These are phyloP conservation scores for Venturia oleaginea DNA, from an alignment of 2,329 filamentous ascomycete genomes.

Conservation along the genomic window DNA sequence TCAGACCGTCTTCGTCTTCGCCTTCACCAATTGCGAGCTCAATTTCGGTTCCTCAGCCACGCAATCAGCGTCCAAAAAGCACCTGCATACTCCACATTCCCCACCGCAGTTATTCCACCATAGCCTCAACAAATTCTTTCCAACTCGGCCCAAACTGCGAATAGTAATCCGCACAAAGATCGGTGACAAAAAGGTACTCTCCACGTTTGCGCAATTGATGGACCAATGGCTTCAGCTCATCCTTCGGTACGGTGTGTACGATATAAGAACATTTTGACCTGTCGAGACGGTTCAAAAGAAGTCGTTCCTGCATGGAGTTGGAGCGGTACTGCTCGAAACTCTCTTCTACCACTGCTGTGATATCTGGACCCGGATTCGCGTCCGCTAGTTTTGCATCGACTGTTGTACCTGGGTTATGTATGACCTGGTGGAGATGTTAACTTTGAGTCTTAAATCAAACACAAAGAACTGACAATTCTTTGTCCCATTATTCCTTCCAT, in stretches of 20 bases:
- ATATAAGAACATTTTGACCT: constrained; percentile 4
- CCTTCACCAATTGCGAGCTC: neutral
- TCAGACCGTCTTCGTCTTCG: neutral
- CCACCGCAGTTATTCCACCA: constrained; percentile 2
- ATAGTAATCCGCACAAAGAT: constrained; percentile 9
- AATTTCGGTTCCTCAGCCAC: neutral
- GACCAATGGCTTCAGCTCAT: neutral
- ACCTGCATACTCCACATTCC: neutral
- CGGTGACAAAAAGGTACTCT: constrained; percentile 10
- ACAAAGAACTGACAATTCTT: neutral
- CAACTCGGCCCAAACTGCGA: constrained; percentile 4
- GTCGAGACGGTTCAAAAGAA: neutral
- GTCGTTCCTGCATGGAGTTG: neutral
- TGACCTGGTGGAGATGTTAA: neutral
- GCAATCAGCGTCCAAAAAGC: neutral
- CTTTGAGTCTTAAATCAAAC: neutral
- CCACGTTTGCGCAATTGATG: constrained; percentile 1
- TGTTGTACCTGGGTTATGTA: constrained; percentile 8
- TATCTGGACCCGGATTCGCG: neutral
- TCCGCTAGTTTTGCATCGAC: neutral
- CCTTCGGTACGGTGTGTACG: neutral
- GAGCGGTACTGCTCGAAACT: neutral
- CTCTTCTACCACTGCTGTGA: constrained; percentile 6
- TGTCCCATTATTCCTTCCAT: neutral
- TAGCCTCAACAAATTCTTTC: constrained; percentile 5